Evolutionary conservation across 352 stramenopile species (phyloP), one percentile per base, ranked within the genome.

Genomic region (Peronospora destructor): DNA sequence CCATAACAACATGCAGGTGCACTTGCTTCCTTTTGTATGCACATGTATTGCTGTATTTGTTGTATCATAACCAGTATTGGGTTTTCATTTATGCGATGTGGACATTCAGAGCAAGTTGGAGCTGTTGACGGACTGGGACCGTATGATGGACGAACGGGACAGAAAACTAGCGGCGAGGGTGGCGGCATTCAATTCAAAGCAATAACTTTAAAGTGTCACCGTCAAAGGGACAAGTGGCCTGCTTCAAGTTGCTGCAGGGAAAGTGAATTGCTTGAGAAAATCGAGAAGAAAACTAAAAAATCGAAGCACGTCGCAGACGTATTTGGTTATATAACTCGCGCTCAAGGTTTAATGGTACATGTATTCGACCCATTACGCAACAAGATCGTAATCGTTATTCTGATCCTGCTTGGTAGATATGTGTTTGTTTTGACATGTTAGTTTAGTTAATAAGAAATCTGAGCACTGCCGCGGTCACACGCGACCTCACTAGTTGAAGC

Each of bases 91-190:
- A 25, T 17, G 23, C 14, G 49, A 21, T 45, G 14, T 56, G 14
- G 32, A 29, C 23, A 11, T 26, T 34, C 45, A 90, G 78, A 84
- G 70, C 72, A 90, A 90, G 52, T 61, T 90, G 44, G 64, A 86
- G 46, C 59, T 86, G 58, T 40, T 90, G 52, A 86, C 78, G 47
- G 70, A 87, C 59, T 90, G 76, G 76, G 78, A 90, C 63, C 73
- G 74, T 46, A 76, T 83, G 72, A 90, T 90, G 76, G 76, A 90
- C 51, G 74, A 85, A 12, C 74, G 78, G 11, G 76, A 90, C 70
- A 73, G 78, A 21, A 84, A 77, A 67, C 45, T 87, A 41, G 61
- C 71, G 29, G 69, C 69, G 34, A 73, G 64, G 23, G 60, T 49
- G 43, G 63, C 56, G 55, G 66, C 61, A 6, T 40, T 58, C 17